Evolutionary conservation across 176 grass and related monocot genomes (phyloP).

Genomic region (Juncus inflexus): DNA sequence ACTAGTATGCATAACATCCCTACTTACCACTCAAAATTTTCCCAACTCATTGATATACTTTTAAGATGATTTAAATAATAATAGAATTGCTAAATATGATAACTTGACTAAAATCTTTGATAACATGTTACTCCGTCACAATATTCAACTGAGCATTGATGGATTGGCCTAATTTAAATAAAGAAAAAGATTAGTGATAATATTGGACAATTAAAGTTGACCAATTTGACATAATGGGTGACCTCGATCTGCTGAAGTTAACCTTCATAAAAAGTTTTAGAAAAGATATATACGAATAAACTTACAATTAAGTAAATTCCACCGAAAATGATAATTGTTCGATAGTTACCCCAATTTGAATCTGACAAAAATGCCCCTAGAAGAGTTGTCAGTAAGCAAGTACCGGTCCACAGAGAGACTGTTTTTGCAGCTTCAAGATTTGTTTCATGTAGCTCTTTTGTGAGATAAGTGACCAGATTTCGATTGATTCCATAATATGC

Average conservation of each 20-base stretch:
- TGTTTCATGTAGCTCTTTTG: constrained; percentile 42
- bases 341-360: constrained; percentile 53
- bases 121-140: too few species aligned
- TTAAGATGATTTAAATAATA: too few species aligned
- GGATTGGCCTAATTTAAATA: background rate
- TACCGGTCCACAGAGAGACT: constrained; percentile 49
- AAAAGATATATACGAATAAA: background rate
- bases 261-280: background rate
- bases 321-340: constrained; percentile 37
- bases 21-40: too few species aligned
- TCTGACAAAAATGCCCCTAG: constrained; percentile 62
- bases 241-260: background rate
- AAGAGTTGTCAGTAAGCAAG: constrained; percentile 49
- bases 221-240: background rate
- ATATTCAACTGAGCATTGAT: too few species aligned
- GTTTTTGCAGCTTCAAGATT: constrained; percentile 49
- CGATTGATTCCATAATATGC: constrained; percentile 47
- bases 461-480: constrained; percentile 59
- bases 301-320: constrained; percentile 41
- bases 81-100: too few species aligned
- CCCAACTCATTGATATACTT: too few species aligned
- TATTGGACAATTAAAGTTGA: background rate
- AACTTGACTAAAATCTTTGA: too few species aligned
- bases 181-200: constrained; percentile 2
- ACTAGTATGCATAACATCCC: too few species aligned